Evolutionary conservation across 768 basidiomycete genomes (phyloP), one percentile per base, ranked within the genome.

Genomic region (Termitomyces titanicus): DNA sequence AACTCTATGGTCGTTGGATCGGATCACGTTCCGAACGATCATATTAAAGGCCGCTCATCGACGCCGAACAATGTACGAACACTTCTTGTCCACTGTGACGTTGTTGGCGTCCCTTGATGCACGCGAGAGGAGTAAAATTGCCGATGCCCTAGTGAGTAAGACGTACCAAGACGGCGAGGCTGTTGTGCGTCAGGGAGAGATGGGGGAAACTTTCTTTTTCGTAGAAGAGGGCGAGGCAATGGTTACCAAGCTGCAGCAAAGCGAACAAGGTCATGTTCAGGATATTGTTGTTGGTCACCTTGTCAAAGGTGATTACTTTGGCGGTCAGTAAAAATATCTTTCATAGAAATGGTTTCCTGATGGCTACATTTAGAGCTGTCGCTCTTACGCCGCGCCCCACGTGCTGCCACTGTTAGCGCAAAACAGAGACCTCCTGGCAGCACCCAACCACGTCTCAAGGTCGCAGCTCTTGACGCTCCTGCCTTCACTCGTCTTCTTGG

Each of bases 21-120:
- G 97, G 54, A 94, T 95, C 63, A 98, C 95, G 3, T 99, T 98
- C 86, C 85, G 97, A 44, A 97, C 94, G 6, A 98, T 99, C 72
- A 89, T 99, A 51, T 80, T 98, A 57, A 94, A 94, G 70, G 87
- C 92, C 50, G 93, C 94, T 33, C 89, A 94, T 63, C 80, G 89
- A 54, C 86, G 94, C 62, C 79, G 96, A 50, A 91, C 90, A 63
- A 95, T 97, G 89, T 98, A 98, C 69, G 97, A 99, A 69, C 83
- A 87, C 34, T 99, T 99, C 80, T 76, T 99, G 53, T 84, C 86
- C n/a, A 91, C 88, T 8, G 95, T 98, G 15, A 83, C 88, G 2
- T 81, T 99, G 44, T 79, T 99, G 42, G 84, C 89, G 29, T 89
- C 92, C 8, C 82, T 99, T 42, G 88, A 88, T 64, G 81, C 88